Conservation (phyloP, 495 filamentous ascomycete species). For the Gamarada debralockiae region DNA sequence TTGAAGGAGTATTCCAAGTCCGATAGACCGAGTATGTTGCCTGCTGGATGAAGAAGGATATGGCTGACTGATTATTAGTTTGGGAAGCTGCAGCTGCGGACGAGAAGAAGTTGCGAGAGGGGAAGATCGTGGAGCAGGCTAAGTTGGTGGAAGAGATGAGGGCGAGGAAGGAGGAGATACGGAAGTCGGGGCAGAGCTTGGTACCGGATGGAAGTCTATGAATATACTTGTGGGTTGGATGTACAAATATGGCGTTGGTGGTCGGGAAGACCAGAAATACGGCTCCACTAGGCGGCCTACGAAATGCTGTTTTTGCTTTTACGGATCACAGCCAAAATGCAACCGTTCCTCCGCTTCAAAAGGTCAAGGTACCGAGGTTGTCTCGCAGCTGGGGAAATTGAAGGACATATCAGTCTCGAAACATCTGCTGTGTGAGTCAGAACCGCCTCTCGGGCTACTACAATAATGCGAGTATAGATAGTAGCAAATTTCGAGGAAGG, state of each 20-base stretch:
- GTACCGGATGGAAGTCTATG: slow-evolving; percentile 19
- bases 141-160: slow-evolving; percentile 50
- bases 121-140: slow-evolving; percentile 47
- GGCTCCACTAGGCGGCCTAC: no score
- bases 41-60: neutral
- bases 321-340: no score
- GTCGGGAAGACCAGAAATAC: no score
- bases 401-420: no score
- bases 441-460: no score
- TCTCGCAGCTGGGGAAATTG: no score
- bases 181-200: slow-evolving; percentile 23
- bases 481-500: no score
- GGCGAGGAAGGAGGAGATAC: slow-evolving; percentile 61
- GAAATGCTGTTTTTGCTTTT: no score
- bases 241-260: slow-evolving; percentile 3
- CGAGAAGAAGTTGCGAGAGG: slow-evolving; percentile 48
- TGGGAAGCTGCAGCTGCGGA: slow-evolving; percentile 72
- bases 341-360: no score
- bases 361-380: no score
- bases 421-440: no score
- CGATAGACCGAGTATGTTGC: slow-evolving; percentile 62
- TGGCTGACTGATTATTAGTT: slow-evolving; percentile 38
- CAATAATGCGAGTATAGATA: no score
- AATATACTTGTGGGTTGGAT: neutral
- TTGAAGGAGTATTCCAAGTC: slow-evolving; percentile 89